Conservation (phyloP, 2,329 filamentous ascomycete genomes). For the Paecilomyces niveus region DNA sequence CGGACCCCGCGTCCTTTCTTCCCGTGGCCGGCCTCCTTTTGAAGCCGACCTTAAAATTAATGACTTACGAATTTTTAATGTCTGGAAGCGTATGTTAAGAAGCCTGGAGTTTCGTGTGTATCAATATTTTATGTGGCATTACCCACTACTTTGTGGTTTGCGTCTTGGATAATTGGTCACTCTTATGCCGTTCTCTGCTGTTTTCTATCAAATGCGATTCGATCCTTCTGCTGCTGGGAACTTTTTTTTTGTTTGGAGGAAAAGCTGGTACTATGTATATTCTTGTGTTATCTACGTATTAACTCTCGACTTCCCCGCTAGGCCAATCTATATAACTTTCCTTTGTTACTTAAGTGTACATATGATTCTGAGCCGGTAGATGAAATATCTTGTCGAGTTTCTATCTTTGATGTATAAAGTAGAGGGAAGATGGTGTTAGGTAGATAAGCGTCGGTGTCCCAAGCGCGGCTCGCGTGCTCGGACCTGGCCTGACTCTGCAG, state of each 20-base stretch:
- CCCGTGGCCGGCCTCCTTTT: background rate
- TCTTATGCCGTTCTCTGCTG: background rate
- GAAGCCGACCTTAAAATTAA: conserved; percentile 11
- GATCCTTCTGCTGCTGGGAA: background rate
- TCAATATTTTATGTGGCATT: background rate
- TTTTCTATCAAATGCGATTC: background rate
- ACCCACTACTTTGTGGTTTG: background rate
- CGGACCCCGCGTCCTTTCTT: background rate
- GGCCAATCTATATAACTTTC: background rate
- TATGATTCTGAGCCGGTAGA: background rate
- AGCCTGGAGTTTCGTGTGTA: background rate
- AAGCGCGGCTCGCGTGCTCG: background rate
- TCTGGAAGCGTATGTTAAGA: conserved; percentile 2
- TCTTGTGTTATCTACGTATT: background rate
- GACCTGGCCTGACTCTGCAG: background rate
- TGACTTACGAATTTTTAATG: conserved; percentile 13
- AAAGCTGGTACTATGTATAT: background rate
- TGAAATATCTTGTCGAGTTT: background rate
- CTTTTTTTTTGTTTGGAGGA: background rate
- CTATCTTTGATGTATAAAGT: too few species aligned
- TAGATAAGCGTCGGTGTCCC: background rate
- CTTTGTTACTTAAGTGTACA: background rate
- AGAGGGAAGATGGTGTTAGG: background rate
- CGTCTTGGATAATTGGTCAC: background rate
- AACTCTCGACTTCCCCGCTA: background rate